These are phyloP conservation scores for Phyllostachys edulis DNA, from an alignment of 176 grass and related monocot genomes.

Conservation along the genomic window DNA sequence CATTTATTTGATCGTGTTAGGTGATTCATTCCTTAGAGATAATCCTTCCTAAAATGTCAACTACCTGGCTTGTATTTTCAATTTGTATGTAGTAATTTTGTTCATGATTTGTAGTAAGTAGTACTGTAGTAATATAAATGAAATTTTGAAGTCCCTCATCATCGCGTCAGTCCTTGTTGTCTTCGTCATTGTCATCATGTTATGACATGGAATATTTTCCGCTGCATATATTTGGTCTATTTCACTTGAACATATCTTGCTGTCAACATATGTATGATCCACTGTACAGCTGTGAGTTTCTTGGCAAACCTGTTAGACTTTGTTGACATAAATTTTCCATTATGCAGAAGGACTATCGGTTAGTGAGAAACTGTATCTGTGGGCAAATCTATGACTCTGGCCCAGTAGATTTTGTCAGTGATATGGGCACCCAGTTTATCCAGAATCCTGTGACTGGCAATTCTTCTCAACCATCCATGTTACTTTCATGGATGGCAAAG, in stretches of 20 bases:
- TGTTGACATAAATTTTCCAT: conserved; percentile 30
- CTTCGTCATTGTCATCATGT: background rate
- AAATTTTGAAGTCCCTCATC: background rate
- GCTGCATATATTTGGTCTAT: background rate
- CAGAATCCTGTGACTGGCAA: conserved; percentile 42
- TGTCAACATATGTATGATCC: background rate
- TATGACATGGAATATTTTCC: conserved; percentile 12
- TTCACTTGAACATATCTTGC: background rate
- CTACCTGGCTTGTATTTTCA: background rate
- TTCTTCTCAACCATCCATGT: conserved; percentile 45
- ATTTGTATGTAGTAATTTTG: background rate
- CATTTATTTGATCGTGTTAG: background rate
- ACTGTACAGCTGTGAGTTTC: background rate
- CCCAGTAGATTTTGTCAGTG: conserved; percentile 74
- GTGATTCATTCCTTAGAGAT: background rate
- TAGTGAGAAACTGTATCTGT: conserved; percentile 77
- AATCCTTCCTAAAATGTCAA: too few relatives aligned
- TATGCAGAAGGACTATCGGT: conserved; percentile 64
- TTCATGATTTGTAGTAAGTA: background rate
- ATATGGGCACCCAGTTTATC: conserved; percentile 55
- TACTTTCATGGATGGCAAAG: conserved; percentile 78
- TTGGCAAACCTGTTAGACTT: background rate
- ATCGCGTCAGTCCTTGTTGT: background rate
- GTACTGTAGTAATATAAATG: background rate
- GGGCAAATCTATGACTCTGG: conserved; percentile 93